phyloP scores from a whole-genome alignment of 805 yeast genomes.

The Yarrowia keelungensis region DNA sequence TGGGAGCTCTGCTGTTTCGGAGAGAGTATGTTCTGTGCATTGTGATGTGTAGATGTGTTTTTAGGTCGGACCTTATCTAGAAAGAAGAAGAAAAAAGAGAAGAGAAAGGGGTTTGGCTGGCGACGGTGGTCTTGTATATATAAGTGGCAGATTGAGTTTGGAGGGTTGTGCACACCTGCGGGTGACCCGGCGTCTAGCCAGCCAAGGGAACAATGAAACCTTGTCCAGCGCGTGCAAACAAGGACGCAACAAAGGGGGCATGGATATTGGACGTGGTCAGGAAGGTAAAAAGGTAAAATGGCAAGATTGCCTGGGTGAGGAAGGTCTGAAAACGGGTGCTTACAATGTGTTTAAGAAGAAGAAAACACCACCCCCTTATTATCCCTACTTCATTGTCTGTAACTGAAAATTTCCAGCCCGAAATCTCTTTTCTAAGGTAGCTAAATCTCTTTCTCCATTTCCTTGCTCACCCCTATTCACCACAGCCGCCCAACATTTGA shows the following conservation, averaged over 20 bases:
- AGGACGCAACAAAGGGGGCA: conserved; percentile 28
- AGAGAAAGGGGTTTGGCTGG: conserved; percentile 23
- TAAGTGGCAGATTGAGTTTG: conserved; percentile 38
- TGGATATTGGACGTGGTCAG: conserved; percentile 28
- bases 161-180: conserved; percentile 38
- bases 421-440: too few relatives aligned
- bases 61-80: conserved; percentile 16
- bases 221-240: conserved; percentile 21
- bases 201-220: conserved; percentile 36
- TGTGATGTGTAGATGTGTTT: conserved; percentile 35
- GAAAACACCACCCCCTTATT: too few relatives aligned
- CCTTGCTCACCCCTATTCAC: conserved; percentile 22
- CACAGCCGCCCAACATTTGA: conserved; percentile 34
- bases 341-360: too few relatives aligned
- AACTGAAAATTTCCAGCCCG: too few relatives aligned
- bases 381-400: neutral
- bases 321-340: too few relatives aligned
- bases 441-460: too few relatives aligned
- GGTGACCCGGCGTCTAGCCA: conserved; percentile 38
- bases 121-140: conserved; percentile 34
- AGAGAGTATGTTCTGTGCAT: conserved; percentile 99
- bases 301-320: conserved; percentile 11
- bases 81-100: conserved; percentile 11
- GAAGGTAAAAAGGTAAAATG: conserved; percentile 9
- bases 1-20: conserved; percentile 94